phyloP scores from a whole-genome alignment of 2,329 filamentous ascomycete genomes.

The Colletotrichum liriopes region DNA sequence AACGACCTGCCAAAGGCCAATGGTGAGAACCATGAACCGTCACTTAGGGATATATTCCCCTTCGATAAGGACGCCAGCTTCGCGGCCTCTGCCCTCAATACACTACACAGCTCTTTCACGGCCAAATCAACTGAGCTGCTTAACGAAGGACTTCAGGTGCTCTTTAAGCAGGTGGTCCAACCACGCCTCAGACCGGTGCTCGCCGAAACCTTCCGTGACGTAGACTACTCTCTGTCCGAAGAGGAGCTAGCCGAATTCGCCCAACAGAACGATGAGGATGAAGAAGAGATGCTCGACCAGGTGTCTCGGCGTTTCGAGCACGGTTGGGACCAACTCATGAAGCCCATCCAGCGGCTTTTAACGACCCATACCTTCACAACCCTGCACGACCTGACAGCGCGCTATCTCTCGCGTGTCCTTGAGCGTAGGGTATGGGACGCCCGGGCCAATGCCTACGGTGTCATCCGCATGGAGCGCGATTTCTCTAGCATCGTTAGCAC shows the following conservation, averaged over 20 bases:
- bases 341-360: slow-evolving; percentile 87
- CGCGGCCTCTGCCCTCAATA: slow-evolving; percentile 77
- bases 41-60: slow-evolving; percentile 80
- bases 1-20: slow-evolving; percentile 53
- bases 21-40: slow-evolving; percentile 55
- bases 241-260: slow-evolving; percentile 73
- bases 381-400: slow-evolving; percentile 82
- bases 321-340: slow-evolving; percentile 88
- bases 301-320: slow-evolving; percentile 86
- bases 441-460: slow-evolving; percentile 84
- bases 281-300: slow-evolving; percentile 72
- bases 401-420: slow-evolving; percentile 82
- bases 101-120: slow-evolving; percentile 80
- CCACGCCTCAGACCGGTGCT: slow-evolving; percentile 87
- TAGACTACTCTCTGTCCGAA: slow-evolving; percentile 83
- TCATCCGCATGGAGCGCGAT: slow-evolving; percentile 87
- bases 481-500: slow-evolving; percentile 81
- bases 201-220: slow-evolving; percentile 90
- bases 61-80: slow-evolving; percentile 82
- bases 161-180: slow-evolving; percentile 91
- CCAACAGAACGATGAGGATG: slow-evolving; percentile 67
- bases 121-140: slow-evolving; percentile 86
- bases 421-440: slow-evolving; percentile 91
- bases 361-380: slow-evolving; percentile 82
- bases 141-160: slow-evolving; percentile 85